A percentile compares a stretch with the other conserved stretches of the same genome.
Conservation (phyloP, 805 yeast species). For the Sugiyamaella valdiviana region DNA sequence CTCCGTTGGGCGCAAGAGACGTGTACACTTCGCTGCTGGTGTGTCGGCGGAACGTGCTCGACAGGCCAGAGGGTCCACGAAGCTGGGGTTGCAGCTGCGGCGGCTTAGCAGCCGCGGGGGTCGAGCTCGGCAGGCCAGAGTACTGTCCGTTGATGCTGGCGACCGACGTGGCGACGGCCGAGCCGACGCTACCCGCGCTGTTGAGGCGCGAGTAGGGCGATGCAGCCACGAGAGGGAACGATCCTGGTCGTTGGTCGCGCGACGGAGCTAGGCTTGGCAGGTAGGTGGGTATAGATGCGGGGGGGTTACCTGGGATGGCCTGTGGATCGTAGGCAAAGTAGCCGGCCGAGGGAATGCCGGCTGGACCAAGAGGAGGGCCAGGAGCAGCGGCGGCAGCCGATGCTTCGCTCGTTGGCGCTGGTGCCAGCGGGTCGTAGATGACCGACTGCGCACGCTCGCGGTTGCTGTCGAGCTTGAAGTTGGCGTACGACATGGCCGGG, state of each 20-base stretch:
- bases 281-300: not conserved
- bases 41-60: slow-evolving; percentile 16
- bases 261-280: slow-evolving; percentile 11
- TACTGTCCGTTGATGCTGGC: slow-evolving; percentile 3
- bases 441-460: slow-evolving; percentile 21
- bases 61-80: not conserved
- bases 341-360: slow-evolving; percentile 4
- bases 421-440: slow-evolving; percentile 19
- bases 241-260: slow-evolving; percentile 26
- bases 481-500: not conserved
- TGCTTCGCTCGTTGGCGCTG: slow-evolving; percentile 8
- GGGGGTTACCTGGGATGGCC: not conserved
- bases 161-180: not conserved
- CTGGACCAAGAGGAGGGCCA: not conserved
- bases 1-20: not conserved
- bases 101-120: not conserved
- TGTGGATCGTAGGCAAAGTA: not conserved
- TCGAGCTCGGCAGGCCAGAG: not conserved
- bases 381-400: not conserved
- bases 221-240: slow-evolving; percentile 19
- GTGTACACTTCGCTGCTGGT: slow-evolving; percentile 18
- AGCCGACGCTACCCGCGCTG: not conserved
- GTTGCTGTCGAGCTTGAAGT: slow-evolving; percentile 1
- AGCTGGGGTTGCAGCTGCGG: not conserved
- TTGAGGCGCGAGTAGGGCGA: slow-evolving; percentile 1